phyloP scores from a whole-genome alignment of 306 rosid genomes.

The Gastrolobium bilobum region DNA sequence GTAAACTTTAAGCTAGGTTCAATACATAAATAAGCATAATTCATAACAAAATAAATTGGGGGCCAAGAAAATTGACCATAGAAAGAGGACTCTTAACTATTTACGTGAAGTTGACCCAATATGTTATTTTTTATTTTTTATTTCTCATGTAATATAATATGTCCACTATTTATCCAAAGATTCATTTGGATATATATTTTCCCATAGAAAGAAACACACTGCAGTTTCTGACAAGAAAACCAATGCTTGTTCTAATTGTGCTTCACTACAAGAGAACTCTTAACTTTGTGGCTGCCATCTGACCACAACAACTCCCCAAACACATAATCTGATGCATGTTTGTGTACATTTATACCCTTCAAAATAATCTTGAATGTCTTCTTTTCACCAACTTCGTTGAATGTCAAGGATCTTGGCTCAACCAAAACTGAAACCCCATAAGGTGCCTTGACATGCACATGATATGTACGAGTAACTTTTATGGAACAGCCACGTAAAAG shows the following conservation, averaged over 20 bases:
- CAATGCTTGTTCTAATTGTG: neutral
- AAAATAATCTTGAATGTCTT: constrained; percentile 59
- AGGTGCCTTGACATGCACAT: constrained; percentile 56
- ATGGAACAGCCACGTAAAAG: too few species aligned
- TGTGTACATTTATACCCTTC: neutral
- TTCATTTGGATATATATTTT: neutral
- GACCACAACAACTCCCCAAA: constrained; percentile 59
- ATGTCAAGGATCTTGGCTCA: constrained; percentile 59
- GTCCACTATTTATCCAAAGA: neutral
- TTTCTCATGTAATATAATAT: neutral
- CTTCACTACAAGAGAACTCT: constrained; percentile 54
- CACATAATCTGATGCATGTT: constrained; percentile 31
- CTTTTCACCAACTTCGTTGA: constrained; percentile 61
- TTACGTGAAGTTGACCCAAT: too few species aligned
- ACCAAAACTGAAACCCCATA: constrained; percentile 54
- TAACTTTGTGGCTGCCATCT: constrained; percentile 47
- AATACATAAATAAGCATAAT: constrained; percentile 1
- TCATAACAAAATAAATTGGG: too few species aligned
- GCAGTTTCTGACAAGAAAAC: neutral
- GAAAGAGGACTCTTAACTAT: too few species aligned
- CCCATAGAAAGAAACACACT: neutral
- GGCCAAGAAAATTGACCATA: neutral
- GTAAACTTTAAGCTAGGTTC: neutral
- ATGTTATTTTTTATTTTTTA: neutral
- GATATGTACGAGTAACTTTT: constrained; percentile 49